phyloP scores from a whole-genome alignment of 192 early-diverging fungal species.

The Backusella sp. region DNA sequence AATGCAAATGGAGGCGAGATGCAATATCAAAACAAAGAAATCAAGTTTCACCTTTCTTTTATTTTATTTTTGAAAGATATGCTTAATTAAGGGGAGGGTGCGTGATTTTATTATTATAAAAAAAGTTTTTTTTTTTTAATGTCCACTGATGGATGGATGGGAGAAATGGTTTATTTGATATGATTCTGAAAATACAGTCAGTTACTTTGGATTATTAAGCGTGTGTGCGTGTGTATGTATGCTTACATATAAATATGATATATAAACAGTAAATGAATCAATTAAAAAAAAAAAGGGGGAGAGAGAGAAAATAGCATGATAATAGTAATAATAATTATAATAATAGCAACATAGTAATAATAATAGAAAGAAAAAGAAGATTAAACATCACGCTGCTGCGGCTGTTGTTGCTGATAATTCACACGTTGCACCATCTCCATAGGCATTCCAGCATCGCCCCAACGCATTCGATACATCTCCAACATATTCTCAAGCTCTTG shows the following conservation, averaged over 20 bases:
- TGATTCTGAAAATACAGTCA: neutral
- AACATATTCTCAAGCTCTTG: constrained; percentile 32
- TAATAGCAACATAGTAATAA: neutral
- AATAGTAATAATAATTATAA: neutral
- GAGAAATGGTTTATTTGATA: neutral
- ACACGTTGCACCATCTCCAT: neutral
- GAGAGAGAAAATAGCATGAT: neutral
- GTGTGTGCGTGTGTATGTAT: neutral
- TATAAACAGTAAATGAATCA: neutral
- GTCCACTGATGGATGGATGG: neutral
- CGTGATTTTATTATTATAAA: neutral
- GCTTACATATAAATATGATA: neutral
- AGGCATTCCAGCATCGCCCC: constrained; percentile 3
- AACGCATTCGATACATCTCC: constrained; percentile 21
- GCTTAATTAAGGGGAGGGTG: neutral
- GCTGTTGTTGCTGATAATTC: neutral
- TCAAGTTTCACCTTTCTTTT: neutral
- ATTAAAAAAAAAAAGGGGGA: no score
- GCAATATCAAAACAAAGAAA: neutral
- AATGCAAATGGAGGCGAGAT: no score
- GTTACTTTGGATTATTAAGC: neutral
- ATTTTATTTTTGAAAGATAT: neutral
- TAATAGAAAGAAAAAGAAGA: neutral
- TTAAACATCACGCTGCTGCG: neutral
- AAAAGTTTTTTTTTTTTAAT: no score